Evolutionary conservation across 345 rosid species (phyloP), one percentile per base, ranked within the genome.

Genomic region (Adansonia digitata): DNA sequence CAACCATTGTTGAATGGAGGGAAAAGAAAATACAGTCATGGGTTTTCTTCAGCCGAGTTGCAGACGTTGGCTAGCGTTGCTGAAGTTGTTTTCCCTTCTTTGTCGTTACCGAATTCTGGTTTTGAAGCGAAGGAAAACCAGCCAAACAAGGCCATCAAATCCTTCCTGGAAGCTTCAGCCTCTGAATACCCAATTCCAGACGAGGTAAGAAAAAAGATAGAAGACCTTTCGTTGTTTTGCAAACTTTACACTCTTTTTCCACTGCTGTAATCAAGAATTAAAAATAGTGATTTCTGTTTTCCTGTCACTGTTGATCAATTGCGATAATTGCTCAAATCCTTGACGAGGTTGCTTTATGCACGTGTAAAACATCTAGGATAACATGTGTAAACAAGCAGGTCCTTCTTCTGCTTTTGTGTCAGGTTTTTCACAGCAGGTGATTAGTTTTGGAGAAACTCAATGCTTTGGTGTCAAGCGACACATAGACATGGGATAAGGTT

Each of bases 81-180:
- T n/a, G 90, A 89, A 62, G 82, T 83, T 7, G 2, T 88, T 12
- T 77, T 88, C 64, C 95, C 97, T 61, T 68, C 93, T 77, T 43
- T 88, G 31, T 18, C 77, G n/a, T n/a, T n/a, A 13, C 72, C 78
- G 0, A 64, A 70, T 61, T 45, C 79, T 55, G 2, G 8, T 2
- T 2, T 24, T 17, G 76, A 79, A 20, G 78, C 72, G 3, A 77
- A 49, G 34, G 71, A 39, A 34, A 72, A 70, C 22, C 78, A 77
- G 17, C 74, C 67, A 31, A 22, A 10, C 62, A 67, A 73, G 65
- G 72, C 85, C 24, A 65, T 81, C 10, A 85, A 82, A 13, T 81
- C 79, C 20, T 91, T 90, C 77, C 84, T 71, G 62, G 24, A 51
- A 65, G 77, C 86, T 55, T 92, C 92, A 4, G 97, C 80, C 0